These are phyloP conservation scores for Zanthoxylum bungeanum DNA, from an alignment of 345 rosid genomes.

Conservation along the genomic window DNA sequence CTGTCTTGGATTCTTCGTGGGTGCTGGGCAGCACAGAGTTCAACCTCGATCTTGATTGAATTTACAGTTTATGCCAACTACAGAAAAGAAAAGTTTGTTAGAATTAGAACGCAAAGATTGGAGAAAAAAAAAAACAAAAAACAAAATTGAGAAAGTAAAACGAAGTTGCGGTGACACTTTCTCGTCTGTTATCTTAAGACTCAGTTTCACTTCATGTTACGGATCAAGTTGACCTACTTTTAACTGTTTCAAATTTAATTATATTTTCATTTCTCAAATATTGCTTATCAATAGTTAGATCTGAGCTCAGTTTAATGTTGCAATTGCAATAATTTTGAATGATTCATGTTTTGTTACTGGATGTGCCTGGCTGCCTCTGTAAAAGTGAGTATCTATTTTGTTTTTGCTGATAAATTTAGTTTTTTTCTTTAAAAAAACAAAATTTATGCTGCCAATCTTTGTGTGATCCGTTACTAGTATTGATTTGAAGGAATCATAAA, in stretches of 20 bases:
- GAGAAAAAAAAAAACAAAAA: no score
- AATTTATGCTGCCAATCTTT: neutral
- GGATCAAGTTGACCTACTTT: conserved; percentile 11
- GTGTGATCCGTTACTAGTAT: neutral
- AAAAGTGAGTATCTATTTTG: conserved; percentile 16
- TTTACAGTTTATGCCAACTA: conserved; percentile 55
- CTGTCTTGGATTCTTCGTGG: conserved; percentile 64
- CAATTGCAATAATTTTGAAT: neutral
- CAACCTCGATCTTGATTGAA: conserved; percentile 27
- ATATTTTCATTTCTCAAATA: no score
- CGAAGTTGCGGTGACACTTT: conserved; percentile 21
- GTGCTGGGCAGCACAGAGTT: no score
- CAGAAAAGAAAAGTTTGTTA: conserved; percentile 34
- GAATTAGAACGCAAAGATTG: conserved; percentile 32
- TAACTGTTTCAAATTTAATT: neutral
- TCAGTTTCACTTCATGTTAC: conserved; percentile 7
- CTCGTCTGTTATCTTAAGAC: neutral
- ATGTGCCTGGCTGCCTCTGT: conserved; percentile 10
- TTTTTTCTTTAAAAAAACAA: no score
- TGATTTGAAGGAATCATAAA: neutral
- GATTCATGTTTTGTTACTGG: conserved; percentile 2
- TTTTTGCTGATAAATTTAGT: neutral
- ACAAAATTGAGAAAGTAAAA: no score
- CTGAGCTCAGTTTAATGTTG: conserved; percentile 1
- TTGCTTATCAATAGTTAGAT: neutral